These are phyloP conservation scores for Saccharata proteae DNA, from an alignment of 2,329 filamentous ascomycete species.

Conservation along the genomic window DNA sequence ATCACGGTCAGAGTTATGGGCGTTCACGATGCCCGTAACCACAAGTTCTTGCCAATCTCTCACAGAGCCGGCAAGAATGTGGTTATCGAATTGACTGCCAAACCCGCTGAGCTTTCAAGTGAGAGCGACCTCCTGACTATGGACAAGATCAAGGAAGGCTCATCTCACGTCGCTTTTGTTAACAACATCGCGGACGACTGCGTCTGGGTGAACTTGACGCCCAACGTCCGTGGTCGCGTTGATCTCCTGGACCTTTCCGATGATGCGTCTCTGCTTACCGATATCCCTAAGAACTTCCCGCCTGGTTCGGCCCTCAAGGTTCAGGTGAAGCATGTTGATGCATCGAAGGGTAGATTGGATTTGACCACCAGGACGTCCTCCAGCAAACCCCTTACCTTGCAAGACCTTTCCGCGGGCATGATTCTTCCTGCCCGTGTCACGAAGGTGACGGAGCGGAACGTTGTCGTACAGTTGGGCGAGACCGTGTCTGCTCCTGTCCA, in stretches of 20 bases:
- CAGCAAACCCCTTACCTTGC: slow-evolving; percentile 51
- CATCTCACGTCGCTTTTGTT: slow-evolving; percentile 68
- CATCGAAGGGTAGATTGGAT: slow-evolving; percentile 63
- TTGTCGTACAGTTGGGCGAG: slow-evolving; percentile 78
- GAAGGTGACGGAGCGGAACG: slow-evolving; percentile 69
- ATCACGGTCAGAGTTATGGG: slow-evolving; percentile 70
- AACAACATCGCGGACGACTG: slow-evolving; percentile 75
- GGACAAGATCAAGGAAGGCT: slow-evolving; percentile 59
- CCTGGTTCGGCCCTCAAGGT: slow-evolving; percentile 80
- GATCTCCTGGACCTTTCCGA: slow-evolving; percentile 75
- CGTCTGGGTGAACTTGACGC: slow-evolving; percentile 84
- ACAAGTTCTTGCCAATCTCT: slow-evolving; percentile 82
- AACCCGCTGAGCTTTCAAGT: slow-evolving; percentile 43
- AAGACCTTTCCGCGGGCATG: slow-evolving; percentile 64
- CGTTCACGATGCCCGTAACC: slow-evolving; percentile 78
- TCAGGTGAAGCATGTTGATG: slow-evolving; percentile 63
- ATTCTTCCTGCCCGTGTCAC: slow-evolving; percentile 74
- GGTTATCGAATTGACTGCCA: slow-evolving; percentile 79
- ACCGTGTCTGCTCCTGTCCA: slow-evolving; percentile 67
- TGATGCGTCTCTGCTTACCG: slow-evolving; percentile 65
- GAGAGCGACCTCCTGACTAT: slow-evolving; percentile 56
- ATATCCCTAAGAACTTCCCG: slow-evolving; percentile 71
- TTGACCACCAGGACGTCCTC: slow-evolving; percentile 56
- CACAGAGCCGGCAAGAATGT: slow-evolving; percentile 68
- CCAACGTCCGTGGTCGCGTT: slow-evolving; percentile 75